phyloP scores from a whole-genome alignment of 305 asterid species.

The Fraxinus albicans region DNA sequence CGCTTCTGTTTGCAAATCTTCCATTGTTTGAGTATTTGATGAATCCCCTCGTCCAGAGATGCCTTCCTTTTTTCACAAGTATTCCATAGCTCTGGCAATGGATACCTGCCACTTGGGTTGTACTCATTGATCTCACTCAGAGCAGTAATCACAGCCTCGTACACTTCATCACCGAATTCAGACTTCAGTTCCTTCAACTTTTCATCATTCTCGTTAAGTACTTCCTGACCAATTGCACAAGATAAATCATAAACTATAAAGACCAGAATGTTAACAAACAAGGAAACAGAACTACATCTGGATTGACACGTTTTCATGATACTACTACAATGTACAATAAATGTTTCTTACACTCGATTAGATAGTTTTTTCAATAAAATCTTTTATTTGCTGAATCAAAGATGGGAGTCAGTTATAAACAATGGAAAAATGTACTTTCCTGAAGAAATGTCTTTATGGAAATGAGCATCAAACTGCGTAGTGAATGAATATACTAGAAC shows the following conservation, averaged over 20 bases:
- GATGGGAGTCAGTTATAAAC: not conserved
- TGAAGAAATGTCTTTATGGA: not conserved
- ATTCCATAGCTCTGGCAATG: conserved; percentile 68
- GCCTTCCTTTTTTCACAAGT: conserved; percentile 41
- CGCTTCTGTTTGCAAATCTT: conserved; percentile 36
- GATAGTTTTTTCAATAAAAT: not conserved
- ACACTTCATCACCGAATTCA: conserved; percentile 54
- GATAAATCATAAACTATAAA: not conserved
- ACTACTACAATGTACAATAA: not conserved
- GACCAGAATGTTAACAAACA: not conserved
- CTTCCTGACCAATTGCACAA: conserved; percentile 36
- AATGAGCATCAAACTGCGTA: not conserved
- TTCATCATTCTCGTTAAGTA: conserved; percentile 62
- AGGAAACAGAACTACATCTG: not conserved
- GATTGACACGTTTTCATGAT: not conserved
- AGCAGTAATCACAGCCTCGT: conserved; percentile 49
- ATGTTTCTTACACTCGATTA: not conserved
- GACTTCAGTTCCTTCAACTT: conserved; percentile 46
- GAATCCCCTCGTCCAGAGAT: conserved; percentile 49
- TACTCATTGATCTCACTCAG: conserved; percentile 65
- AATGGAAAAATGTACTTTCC: not conserved
- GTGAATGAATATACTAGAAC: not conserved
- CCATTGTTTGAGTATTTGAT: conserved; percentile 43
- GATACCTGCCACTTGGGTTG: conserved; percentile 81
- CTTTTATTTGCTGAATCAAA: not conserved